Evolutionary conservation across 1,284 basidiomycete species (phyloP), one percentile per base, ranked within the genome.

Genomic region (Moesziomyces parantarcticus): DNA sequence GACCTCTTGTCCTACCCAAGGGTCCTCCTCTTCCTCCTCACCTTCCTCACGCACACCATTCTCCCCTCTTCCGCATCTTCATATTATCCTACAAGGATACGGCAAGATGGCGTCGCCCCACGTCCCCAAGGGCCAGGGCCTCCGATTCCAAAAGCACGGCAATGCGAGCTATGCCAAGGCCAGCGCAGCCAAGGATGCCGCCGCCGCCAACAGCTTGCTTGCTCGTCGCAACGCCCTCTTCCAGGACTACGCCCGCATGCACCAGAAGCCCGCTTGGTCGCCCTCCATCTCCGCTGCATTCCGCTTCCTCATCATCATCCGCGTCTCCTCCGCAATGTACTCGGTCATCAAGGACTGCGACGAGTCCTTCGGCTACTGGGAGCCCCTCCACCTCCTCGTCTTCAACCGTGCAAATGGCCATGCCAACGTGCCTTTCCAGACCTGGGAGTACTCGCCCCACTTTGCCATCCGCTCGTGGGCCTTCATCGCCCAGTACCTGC

Each of bases 301-400:
- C 68, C 89, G 94, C 48, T 88, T 96, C 45, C 84, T 98, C 43
- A 86, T 97, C 49, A 88, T 98, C 42, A 84, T 95, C 20, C 89
- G 96, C 25, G 88, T 95, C 45, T 90, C 64, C n/a, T 64, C 89
- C 3, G 96, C 94, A 4, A 96, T 97, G 92, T 98, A 95, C 82
- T 89, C 91, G n/a, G 92, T 94, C 76, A 92, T 97, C 65, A 89
- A 91, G 72, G 97, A 99, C 84, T 99, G 97, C 77, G 97, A 99
- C 81, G 97, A 99, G 51, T 50, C 72, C 13, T 99, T 91, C 88
- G 99, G 99, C 85, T 99, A 97, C 85, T 99, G 93, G 93, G 97
- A 99, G 82, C 96, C 97, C 22, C 86, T 99, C 34, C 96, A 98
- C 85, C 94, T 79, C 6, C 94, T 85, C 87, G 95, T 90, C 75